These are phyloP conservation scores for Tulasnella sp. DNA, from an alignment of 768 basidiomycete genomes.

Conservation along the genomic window DNA sequence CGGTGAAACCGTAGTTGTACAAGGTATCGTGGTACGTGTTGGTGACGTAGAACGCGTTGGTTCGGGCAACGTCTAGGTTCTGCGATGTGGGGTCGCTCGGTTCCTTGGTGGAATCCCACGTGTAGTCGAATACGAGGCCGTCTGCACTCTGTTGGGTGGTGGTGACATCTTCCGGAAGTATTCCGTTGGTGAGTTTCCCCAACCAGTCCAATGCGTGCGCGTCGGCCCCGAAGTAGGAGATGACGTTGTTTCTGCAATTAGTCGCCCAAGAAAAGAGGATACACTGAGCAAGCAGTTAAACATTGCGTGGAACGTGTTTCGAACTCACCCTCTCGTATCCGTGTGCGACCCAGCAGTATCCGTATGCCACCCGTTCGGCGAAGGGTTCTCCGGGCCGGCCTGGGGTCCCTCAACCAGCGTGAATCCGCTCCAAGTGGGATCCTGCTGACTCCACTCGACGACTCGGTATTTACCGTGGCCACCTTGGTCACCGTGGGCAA, in stretches of 20 bases:
- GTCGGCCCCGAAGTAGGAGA: background rate
- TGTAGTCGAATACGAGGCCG: background rate
- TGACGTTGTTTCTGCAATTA: background rate
- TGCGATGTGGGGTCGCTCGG: slow-evolving; percentile 34
- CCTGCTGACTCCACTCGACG: background rate
- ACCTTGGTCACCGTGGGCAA: no score
- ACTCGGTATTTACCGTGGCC: no score
- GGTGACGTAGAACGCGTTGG: slow-evolving; percentile 58
- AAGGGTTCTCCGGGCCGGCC: no score
- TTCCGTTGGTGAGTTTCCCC: background rate
- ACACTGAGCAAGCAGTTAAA: background rate
- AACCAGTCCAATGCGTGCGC: no score
- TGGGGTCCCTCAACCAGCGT: no score
- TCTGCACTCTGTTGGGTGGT: background rate
- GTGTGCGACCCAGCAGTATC: slow-evolving; percentile 41
- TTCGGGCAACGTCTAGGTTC: slow-evolving; percentile 59
- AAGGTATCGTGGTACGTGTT: slow-evolving; percentile 52
- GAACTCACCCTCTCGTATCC: background rate
- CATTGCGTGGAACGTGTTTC: background rate
- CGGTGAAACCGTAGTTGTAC: slow-evolving; percentile 49
- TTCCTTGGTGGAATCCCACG: background rate
- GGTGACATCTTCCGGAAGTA: slow-evolving; percentile 13
- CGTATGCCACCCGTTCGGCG: slow-evolving; percentile 61
- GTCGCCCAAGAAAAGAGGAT: background rate
- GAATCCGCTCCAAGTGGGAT: background rate